Evolutionary conservation across 441 rosid species (phyloP).

Genomic region (Eutrema salsugineum): DNA sequence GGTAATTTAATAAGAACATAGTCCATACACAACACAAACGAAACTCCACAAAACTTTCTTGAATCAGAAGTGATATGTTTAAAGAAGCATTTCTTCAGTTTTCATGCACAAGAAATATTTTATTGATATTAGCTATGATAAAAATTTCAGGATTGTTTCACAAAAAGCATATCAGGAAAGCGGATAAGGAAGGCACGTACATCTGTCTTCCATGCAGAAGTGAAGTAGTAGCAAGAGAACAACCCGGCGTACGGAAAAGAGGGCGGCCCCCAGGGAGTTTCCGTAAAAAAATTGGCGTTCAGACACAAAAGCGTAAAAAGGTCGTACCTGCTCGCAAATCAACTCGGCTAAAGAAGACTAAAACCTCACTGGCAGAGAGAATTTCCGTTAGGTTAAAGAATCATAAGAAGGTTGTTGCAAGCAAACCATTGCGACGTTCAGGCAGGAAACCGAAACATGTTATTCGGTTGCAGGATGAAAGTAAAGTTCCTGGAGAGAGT

Average conservation of each 20-base stretch:
- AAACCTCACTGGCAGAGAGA: slow-evolving; percentile 33
- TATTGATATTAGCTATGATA: slow-evolving; percentile 7
- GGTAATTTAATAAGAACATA: slow-evolving; percentile 1
- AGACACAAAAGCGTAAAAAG: slow-evolving; percentile 44
- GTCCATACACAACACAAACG: slow-evolving; percentile 13
- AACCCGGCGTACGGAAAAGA: slow-evolving; percentile 32
- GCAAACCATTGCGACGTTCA: slow-evolving; percentile 82
- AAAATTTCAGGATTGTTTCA: slow-evolving; percentile 75
- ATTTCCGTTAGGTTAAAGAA: slow-evolving; percentile 38
- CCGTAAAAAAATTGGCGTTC: slow-evolving; percentile 34
- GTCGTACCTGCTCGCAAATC: slow-evolving; percentile 37
- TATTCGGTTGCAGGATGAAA: slow-evolving; percentile 38
- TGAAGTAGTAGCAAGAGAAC: slow-evolving; percentile 39
- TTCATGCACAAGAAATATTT: slow-evolving; percentile 1
- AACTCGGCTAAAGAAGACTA: slow-evolving; percentile 37
- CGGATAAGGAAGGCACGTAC: slow-evolving; percentile 49
- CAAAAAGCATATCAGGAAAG: slow-evolving; percentile 71
- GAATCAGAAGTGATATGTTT: background rate
- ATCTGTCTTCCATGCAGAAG: slow-evolving; percentile 63
- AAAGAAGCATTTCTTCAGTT: background rate
- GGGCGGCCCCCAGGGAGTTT: slow-evolving; percentile 39
- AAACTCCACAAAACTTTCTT: background rate
- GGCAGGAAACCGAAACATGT: slow-evolving; percentile 57
- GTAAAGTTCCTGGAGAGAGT: slow-evolving; percentile 36
- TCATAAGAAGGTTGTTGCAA: slow-evolving; percentile 48